Evolutionary conservation across 805 yeast genomes (phyloP).

Genomic region (Metschnikowia noctiluminum): DNA sequence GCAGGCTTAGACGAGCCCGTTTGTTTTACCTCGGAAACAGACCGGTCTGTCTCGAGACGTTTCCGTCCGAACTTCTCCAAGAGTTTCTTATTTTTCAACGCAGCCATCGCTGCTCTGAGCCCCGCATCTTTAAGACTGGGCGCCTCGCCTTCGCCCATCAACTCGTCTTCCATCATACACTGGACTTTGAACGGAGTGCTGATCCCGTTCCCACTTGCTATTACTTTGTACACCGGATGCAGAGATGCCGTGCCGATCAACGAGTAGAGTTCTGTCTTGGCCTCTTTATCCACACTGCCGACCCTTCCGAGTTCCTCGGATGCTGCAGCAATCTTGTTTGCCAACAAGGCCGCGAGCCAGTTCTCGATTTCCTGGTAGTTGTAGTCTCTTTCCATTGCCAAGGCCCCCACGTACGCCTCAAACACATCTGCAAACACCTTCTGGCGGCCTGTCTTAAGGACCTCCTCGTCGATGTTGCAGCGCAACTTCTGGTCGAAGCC

Average conservation of each 20-base stretch:
- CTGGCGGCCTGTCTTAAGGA: slow-evolving; percentile 50
- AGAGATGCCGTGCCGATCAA: slow-evolving; percentile 71
- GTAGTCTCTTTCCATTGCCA: slow-evolving; percentile 54
- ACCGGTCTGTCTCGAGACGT: slow-evolving; percentile 36
- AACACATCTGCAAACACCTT: slow-evolving; percentile 85
- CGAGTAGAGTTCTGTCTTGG: slow-evolving; percentile 76
- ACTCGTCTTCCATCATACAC: slow-evolving; percentile 61
- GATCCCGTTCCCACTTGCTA: slow-evolving; percentile 44
- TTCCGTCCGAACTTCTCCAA: slow-evolving; percentile 62
- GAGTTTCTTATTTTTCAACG: slow-evolving; percentile 53
- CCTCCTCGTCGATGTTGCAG: slow-evolving; percentile 45
- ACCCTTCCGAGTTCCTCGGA: slow-evolving; percentile 32
- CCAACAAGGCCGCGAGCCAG: slow-evolving; percentile 56
- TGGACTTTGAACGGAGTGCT: slow-evolving; percentile 57
- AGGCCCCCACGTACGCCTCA: slow-evolving; percentile 92
- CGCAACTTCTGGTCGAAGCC: slow-evolving; percentile 58
- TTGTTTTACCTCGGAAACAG: slow-evolving; percentile 10
- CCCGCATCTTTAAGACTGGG: slow-evolving; percentile 75
- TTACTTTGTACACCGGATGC: slow-evolving; percentile 56
- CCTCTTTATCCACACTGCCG: slow-evolving; percentile 52
- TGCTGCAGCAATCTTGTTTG: slow-evolving; percentile 38
- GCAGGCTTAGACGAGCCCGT: not conserved
- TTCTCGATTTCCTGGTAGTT: slow-evolving; percentile 47
- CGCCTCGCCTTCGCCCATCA: slow-evolving; percentile 72
- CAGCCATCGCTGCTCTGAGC: slow-evolving; percentile 78